Base-by-base conservation (phyloP, 192 early-diverging fungal genomes). In the Martensiomyces pterosporus region DNA sequence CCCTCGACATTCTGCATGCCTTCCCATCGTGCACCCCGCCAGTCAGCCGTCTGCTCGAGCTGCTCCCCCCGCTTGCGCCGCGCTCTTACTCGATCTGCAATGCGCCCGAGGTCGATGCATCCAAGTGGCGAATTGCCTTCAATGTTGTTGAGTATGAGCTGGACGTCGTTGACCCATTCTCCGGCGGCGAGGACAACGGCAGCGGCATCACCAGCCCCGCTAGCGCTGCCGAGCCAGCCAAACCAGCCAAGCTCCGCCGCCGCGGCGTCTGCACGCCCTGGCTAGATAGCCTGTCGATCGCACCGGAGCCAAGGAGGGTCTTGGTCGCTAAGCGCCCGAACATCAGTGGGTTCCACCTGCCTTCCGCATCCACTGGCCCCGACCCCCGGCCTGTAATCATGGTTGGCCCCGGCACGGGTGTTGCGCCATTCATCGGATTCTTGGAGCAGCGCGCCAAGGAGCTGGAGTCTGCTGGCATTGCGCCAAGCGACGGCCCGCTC, bases 401-500 rank as follows among this genome's bases (percentile, higher is more conserved):
- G 83, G 81, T 96, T 23, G 89, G 87, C 2, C 90, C 94, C 2
- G 96, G 94, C 27, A 96, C 96, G 1, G 96, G 96, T 15, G 81
- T 99, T n/a, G 87, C 94, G 7, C 94, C 96, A 0, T 94, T 97
- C 37, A 73, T 93, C 22, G 85, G 89, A 1, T 96, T 97, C 54
- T 65, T 97, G 25, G 75, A 93, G 59, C 84, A 95, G 43, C 80
- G 89, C 37, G 76, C 77, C 14, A 36, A 52, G 0, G 73, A 81
- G 40, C 72, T 71, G 21, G 47, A 49, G 32, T 64, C 79, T 18
- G 55, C 60, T 14, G 64, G 67, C 52, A 36, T 34, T 19, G 27
- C 0, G 33, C 37, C 24, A 12, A 15, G 19, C 16, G 53, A 52
- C 10, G 13, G 2, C 32, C 50, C 64, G 2, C 36, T 35, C 9